Conservation (phyloP, 768 basidiomycete species). For the Amanita polypyramis region DNA sequence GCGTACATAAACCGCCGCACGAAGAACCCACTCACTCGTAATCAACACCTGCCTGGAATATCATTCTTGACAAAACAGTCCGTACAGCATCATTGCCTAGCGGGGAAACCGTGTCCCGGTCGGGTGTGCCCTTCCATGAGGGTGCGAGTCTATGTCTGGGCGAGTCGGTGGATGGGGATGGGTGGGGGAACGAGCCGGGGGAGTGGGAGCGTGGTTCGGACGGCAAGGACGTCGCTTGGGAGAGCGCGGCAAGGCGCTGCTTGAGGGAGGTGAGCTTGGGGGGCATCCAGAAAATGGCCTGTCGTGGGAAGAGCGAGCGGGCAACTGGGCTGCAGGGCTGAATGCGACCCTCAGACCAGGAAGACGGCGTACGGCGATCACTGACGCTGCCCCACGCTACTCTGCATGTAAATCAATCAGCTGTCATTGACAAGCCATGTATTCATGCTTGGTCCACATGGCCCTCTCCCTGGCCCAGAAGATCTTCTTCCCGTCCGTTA, state of each 20-base stretch:
- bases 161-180: conserved; percentile 10
- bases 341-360: no score
- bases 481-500: no score
- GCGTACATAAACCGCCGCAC: neutral
- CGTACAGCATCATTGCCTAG: conserved; percentile 46
- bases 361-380: no score
- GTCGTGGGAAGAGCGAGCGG: neutral
- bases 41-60: conserved; percentile 85
- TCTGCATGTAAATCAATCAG: no score
- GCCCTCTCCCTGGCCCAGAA: no score
- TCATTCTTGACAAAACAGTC: conserved; percentile 58
- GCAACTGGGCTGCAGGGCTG: no score
- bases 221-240: conserved; percentile 41
- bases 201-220: conserved; percentile 20
- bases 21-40: conserved; percentile 53
- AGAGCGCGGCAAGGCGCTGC: conserved; percentile 56
- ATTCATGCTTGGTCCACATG: no score
- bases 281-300: neutral
- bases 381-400: no score
- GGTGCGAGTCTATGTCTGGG: conserved; percentile 33
- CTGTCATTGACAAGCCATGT: no score
- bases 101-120: conserved; percentile 14
- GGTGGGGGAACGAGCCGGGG: conserved; percentile 10
- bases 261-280: conserved; percentile 34
- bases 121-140: conserved; percentile 26